These are phyloP conservation scores for Suillus discolor DNA, from an alignment of 768 basidiomycete genomes.

Conservation along the genomic window DNA sequence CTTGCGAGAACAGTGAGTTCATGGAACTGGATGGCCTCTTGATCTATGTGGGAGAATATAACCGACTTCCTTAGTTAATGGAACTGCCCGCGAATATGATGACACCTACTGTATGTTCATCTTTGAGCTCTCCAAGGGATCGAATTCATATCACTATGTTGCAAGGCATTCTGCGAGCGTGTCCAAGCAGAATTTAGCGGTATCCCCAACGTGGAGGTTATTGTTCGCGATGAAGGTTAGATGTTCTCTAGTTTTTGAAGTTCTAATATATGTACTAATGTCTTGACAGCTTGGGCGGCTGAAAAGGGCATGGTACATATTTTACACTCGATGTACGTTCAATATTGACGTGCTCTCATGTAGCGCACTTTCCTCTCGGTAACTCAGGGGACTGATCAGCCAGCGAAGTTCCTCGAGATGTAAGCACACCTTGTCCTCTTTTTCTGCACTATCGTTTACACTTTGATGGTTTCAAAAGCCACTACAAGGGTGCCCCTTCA, in stretches of 20 bases:
- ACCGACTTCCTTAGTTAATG: constrained; percentile 55
- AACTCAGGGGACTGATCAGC: constrained; percentile 48
- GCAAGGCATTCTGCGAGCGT: constrained; percentile 69
- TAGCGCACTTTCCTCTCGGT: constrained; percentile 76
- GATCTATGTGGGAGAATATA: neutral
- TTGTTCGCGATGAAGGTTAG: constrained; percentile 25
- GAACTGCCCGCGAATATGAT: constrained; percentile 86
- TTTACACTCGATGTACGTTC: neutral
- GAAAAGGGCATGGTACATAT: constrained; percentile 77
- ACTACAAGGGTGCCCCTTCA: constrained; percentile 75
- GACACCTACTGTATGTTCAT: constrained; percentile 68
- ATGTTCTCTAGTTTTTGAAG: constrained; percentile 4
- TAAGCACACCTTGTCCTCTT: constrained; percentile 28
- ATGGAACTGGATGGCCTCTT: neutral
- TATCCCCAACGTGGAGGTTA: constrained; percentile 65
- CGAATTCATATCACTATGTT: neutral
- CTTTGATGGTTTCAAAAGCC: constrained; percentile 41
- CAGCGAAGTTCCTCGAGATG: constrained; percentile 89
- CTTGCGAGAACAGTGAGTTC: constrained; percentile 68
- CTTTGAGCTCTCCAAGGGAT: neutral
- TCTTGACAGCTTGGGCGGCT: constrained; percentile 69
- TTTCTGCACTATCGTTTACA: neutral
- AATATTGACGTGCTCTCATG: neutral
- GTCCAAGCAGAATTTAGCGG: constrained; percentile 67
- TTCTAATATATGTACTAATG: constrained; percentile 8